Percentiles rank a stretch among this genome's conserved stretches.
Conservation (phyloP, 2,329 filamentous ascomycete genomes). For the Nemania serpens region DNA sequence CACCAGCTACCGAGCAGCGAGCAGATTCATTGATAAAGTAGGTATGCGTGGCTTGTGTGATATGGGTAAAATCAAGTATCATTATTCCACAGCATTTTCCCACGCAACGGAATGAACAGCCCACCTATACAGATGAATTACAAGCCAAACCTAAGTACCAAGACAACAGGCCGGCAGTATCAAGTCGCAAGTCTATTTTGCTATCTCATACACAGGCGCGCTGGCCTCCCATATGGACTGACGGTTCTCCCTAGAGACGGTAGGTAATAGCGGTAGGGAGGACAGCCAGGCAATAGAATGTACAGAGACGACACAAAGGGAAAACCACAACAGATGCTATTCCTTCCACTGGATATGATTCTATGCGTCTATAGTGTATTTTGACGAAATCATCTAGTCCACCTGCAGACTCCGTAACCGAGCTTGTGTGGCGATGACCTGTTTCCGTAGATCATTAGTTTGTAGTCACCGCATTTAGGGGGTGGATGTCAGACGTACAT, state of each 20-base stretch:
- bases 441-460: slow-evolving; percentile 20
- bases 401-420: slow-evolving; percentile 39
- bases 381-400: slow-evolving; percentile 28
- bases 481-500: slow-evolving; percentile 59
- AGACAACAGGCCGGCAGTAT: not conserved
- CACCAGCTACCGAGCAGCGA: too few species aligned
- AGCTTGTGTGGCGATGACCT: slow-evolving; percentile 41
- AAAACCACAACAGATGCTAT: slow-evolving; percentile 20
- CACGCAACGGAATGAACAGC: not conserved
- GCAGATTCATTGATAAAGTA: too few species aligned
- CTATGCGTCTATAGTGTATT: slow-evolving; percentile 27
- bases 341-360: slow-evolving; percentile 14
- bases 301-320: slow-evolving; percentile 34
- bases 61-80: too few species aligned
- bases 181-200: slow-evolving; percentile 32
- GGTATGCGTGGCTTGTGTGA: too few species aligned
- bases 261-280: slow-evolving; percentile 17
- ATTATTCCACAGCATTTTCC: too few species aligned
- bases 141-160: not conserved
- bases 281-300: slow-evolving; percentile 26
- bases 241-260: slow-evolving; percentile 34
- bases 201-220: slow-evolving; percentile 44
- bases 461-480: not conserved
- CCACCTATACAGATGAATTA: not conserved
- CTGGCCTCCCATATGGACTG: slow-evolving; percentile 29